phyloP scores from a whole-genome alignment of 23 red algal species.

The Gracilaria domingensis region DNA sequence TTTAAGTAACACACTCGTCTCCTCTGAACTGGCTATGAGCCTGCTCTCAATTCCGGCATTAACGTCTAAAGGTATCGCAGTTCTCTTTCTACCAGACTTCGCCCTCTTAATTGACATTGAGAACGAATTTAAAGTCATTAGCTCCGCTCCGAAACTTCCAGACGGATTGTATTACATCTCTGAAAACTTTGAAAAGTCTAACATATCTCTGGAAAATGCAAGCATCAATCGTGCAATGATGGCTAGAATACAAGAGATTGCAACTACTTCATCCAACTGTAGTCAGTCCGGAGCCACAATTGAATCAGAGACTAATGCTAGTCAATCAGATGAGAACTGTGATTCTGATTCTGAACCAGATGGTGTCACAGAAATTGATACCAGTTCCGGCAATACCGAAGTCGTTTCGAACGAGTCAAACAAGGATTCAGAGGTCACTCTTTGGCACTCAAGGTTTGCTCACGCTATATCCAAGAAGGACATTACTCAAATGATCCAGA shows the following conservation, averaged over 20 bases:
- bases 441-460: slow-evolving; percentile 53
- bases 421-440: neutral
- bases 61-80: slow-evolving; percentile 20
- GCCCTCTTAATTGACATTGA: slow-evolving; percentile 25
- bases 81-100: slow-evolving; percentile 10
- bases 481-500: neutral
- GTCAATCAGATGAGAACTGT: neutral
- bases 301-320: neutral
- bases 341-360: neutral
- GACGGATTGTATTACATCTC: slow-evolving; percentile 55
- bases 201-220: neutral
- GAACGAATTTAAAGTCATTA: neutral
- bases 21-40: slow-evolving; percentile 30
- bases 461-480: neutral
- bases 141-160: neutral
- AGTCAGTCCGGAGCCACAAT: neutral
- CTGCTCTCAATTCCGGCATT: slow-evolving; percentile 50
- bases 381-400: neutral
- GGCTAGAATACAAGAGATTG: neutral
- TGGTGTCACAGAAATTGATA: neutral
- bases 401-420: neutral
- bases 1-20: slow-evolving; percentile 27
- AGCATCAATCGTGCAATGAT: neutral
- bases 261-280: neutral
- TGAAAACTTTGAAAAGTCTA: neutral